Base-by-base conservation (phyloP, 768 basidiomycete species). In the Agrocybe pediades region DNA sequence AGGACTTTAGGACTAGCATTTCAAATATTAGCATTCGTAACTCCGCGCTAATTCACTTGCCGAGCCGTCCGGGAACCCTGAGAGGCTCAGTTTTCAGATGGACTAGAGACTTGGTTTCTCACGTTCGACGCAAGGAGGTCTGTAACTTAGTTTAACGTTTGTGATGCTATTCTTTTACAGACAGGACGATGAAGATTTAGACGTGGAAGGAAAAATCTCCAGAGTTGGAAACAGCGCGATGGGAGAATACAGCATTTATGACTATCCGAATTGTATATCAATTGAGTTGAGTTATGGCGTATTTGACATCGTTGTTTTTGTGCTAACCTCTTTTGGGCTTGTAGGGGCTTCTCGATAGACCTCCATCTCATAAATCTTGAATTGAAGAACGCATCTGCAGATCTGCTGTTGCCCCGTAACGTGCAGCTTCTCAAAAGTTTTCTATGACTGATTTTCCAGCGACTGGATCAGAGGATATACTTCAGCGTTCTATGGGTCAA, bases 291-390 rank as follows among this genome's bases (percentile, higher is more conserved):
- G 49, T 69, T 70, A 62, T 69, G 68, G 64, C 64, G 67, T 70
- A 61, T 68, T 69, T 70, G 68, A 66, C 65, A 62, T 57, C 54
- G 57, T 36, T 36, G 3, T 36, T 36, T 62, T 62, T 63, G 62
- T 64, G 60, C 74, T 76, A 76, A 74, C 75, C 75, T 65, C 70
- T 72, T 75, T 66, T 64, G 70, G 75, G 55, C 62, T 30, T 30
- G 29, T 30, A 60, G 63, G 60, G 60, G 62, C 61, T 69, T 68
- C 65, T 68, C 65, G 66, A 68, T 66, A 59, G 56, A 59, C 64
- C 65, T 62, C 59, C 60, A 57, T 65, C 59, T 60, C 59, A 68
- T 62, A 62, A 73, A 71, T 68, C 71, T 72, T 67, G 62, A 66
- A 62, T 64, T 60, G 61, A 62, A 65, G 68, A 69, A 74, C 61